These are phyloP conservation scores for Cucurbita maxima DNA, from an alignment of 306 rosid species.

Conservation along the genomic window DNA sequence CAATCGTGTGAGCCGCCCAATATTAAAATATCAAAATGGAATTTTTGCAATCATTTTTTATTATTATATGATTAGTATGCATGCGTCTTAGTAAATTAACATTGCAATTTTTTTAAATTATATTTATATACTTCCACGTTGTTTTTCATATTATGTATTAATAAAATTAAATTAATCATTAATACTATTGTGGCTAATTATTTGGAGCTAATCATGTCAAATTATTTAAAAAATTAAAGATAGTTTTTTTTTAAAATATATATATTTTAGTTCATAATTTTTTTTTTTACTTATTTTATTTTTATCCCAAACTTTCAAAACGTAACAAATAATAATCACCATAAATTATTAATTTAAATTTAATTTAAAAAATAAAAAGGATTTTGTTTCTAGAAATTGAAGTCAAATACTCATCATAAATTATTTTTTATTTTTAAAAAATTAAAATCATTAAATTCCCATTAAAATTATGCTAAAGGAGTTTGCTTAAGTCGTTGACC, in stretches of 20 bases:
- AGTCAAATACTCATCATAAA: neutral
- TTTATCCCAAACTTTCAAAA: no score
- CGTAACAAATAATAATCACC: no score
- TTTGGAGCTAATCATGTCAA: no score
- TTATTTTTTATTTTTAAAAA: neutral
- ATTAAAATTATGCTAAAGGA: neutral
- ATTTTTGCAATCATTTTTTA: neutral
- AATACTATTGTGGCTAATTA: neutral
- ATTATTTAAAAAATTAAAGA: no score
- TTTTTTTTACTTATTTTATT: no score
- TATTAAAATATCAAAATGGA: neutral
- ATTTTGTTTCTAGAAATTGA: neutral
- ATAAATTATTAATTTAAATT: no score
- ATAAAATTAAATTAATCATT: neutral
- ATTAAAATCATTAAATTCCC: neutral
- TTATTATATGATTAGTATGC: neutral
- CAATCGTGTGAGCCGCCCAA: neutral
- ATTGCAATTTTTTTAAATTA: neutral
- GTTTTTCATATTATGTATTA: neutral
- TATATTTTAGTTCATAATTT: no score
- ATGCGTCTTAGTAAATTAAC: neutral
- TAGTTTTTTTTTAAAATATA: no score
- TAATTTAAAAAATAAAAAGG: no score
- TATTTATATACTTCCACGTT: neutral
- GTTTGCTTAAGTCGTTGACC: slow-evolving; percentile 4